Conservation (phyloP, 495 filamentous ascomycete species). For the Lasiosphaeris hirsuta region DNA sequence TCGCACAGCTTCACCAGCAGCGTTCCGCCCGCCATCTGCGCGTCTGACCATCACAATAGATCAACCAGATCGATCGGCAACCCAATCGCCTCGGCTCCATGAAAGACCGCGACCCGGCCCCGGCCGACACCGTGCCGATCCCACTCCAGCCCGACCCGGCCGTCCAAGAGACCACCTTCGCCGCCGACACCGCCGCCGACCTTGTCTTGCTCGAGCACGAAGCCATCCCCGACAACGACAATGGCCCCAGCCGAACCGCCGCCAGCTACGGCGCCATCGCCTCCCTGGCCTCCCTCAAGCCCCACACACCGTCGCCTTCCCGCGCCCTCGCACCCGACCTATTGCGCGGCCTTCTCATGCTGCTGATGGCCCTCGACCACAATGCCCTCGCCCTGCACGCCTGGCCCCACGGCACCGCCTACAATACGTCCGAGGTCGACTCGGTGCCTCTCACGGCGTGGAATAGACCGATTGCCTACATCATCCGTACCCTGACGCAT, state of each 20-base stretch:
- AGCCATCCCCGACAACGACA: constrained; percentile 2
- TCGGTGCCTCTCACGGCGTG: constrained; percentile 23
- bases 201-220: constrained; percentile 11
- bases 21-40: too few relatives aligned
- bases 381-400: constrained; percentile 24
- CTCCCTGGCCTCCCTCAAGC: not conserved
- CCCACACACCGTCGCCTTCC: constrained; percentile 5
- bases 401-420: constrained; percentile 31
- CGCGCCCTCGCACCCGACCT: constrained; percentile 34
- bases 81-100: too few relatives aligned
- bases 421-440: constrained; percentile 23
- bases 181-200: constrained; percentile 8
- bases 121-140: too few relatives aligned
- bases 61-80: too few relatives aligned
- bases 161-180: constrained; percentile 22
- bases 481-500: constrained; percentile 30
- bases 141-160: constrained; percentile 11
- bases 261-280: constrained; percentile 8
- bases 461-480: constrained; percentile 26
- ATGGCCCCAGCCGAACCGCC: not conserved
- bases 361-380: constrained; percentile 35
- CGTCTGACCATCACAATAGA: too few relatives aligned
- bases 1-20: too few relatives aligned
- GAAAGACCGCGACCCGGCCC: too few relatives aligned
- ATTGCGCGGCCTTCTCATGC: constrained; percentile 32